Conservation (phyloP, 2,329 filamentous ascomycete species). For the Acrocalymma vagum region DNA sequence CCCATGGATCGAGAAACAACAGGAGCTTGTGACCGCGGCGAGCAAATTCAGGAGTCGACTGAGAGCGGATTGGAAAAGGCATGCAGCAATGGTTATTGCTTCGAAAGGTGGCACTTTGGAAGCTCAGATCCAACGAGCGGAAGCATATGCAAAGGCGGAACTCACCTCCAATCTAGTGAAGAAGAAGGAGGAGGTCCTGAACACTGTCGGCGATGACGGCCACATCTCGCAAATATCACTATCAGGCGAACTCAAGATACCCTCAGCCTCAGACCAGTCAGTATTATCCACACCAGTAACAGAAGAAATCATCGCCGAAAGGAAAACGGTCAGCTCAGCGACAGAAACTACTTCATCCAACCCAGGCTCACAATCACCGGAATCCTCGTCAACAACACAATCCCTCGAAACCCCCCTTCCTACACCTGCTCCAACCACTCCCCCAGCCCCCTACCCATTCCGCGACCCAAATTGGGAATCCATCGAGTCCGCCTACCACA, state of each 20-base stretch:
- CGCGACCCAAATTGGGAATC: conserved; percentile 80
- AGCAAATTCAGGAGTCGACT: conserved; percentile 77
- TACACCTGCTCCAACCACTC: conserved; percentile 40
- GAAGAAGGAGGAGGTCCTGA: conserved; percentile 54
- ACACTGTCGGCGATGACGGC: conserved; percentile 53
- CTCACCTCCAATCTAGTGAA: conserved; percentile 66
- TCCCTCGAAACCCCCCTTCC: conserved; percentile 20
- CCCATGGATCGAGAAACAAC: conserved; percentile 99
- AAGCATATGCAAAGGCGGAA: conserved; percentile 80
- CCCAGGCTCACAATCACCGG: conserved; percentile 1
- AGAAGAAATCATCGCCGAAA: conserved; percentile 37
- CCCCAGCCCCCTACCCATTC: conserved; percentile 65
- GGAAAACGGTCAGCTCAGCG: conserved; percentile 18
- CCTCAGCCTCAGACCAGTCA: conserved; percentile 16
- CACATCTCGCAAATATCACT: conserved; percentile 58
- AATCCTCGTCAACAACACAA: conserved; percentile 16
- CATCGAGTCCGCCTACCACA: conserved; percentile 77
- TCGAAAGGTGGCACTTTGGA: conserved; percentile 78
- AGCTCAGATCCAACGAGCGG: conserved; percentile 75
- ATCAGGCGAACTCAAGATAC: conserved; percentile 52
- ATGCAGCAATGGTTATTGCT: conserved; percentile 80
- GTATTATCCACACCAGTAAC: conserved; percentile 23
- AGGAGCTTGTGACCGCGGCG: conserved; percentile 78
- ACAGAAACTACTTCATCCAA: conserved; percentile 12
- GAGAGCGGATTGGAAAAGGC: conserved; percentile 82